Evolutionary conservation across 495 filamentous ascomycete genomes (phyloP), one percentile per base, ranked within the genome.

Genomic region (Podospora anserina): DNA sequence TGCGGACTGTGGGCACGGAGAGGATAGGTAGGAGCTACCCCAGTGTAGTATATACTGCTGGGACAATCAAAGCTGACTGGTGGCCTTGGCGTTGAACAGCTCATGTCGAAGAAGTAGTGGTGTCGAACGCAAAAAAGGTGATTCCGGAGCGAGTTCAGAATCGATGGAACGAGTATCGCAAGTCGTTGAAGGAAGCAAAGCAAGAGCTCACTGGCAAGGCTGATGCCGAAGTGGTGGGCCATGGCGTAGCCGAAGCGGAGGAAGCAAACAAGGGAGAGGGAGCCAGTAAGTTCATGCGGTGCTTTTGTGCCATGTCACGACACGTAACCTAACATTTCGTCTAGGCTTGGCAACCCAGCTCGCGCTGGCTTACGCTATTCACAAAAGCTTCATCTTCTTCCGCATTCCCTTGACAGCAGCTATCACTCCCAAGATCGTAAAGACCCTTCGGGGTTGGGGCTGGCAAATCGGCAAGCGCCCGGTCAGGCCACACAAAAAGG

Each of bases 321-420:
- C 20, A 2, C 44, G 53, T 2, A 39, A 60, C 49, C 58, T 68
- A 61, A 72, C 34, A 7, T 13, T 56, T 56, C 60, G 13, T 20
- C 7, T 60, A 78, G 84, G 84, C 70, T 75, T 87, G 44, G 83
- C 83, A 60, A 99, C 95, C 4, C 93, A 97, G 72, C 82, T 98
- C 28, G 95, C 91, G 16, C 86, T 99, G 16, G 96, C 95, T 5
- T 99, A 99, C 72, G 95, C 94, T 0, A 90, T 99, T 63, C 95
- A 99, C 83, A 99, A 99, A 80, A 95, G 90, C 69, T 94, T 99
- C 78, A 97, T 99, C 64, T 97, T 99, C 78, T 79, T 98, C 65
- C 86, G 95, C 9, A 91, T 99, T 2, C 95, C 95, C 2, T 76
- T 97, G 70, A 93, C 95, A 2, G 94, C 90, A 15, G 94, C 92